phyloP scores from a whole-genome alignment of 805 yeast species.

The Barnettozyma pratensis region DNA sequence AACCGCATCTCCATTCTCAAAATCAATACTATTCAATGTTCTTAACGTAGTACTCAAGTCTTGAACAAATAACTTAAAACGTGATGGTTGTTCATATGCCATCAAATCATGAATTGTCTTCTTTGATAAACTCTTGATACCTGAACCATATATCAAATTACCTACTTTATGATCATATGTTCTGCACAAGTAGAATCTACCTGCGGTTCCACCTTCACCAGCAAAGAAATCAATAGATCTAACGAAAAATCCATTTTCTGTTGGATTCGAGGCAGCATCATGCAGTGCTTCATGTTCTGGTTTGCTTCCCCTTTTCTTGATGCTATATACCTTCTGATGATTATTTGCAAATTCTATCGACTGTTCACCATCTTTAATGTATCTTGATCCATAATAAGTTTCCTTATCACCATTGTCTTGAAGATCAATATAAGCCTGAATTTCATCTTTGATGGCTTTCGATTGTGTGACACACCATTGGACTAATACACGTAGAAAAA shows the following conservation, averaged over 20 bases:
- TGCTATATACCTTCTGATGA: slow-evolving; percentile 5
- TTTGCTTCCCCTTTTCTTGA: slow-evolving; percentile 3
- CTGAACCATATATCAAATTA: slow-evolving; percentile 11
- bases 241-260: slow-evolving; percentile 16
- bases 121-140: slow-evolving; percentile 7
- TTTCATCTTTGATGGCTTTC: slow-evolving; percentile 13
- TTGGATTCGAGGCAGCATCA: slow-evolving; percentile 19
- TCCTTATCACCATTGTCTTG: slow-evolving; percentile 18
- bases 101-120: slow-evolving; percentile 10
- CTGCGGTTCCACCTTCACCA: slow-evolving; percentile 24
- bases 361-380: slow-evolving; percentile 19
- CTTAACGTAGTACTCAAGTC: slow-evolving; percentile 19
- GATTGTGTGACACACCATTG: slow-evolving; percentile 21
- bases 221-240: slow-evolving; percentile 24
- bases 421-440: not conserved
- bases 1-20: not conserved
- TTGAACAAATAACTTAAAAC: slow-evolving; percentile 24
- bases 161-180: slow-evolving; percentile 17
- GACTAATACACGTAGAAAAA: slow-evolving; percentile 18
- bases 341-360: slow-evolving; percentile 17
- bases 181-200: slow-evolving; percentile 22
- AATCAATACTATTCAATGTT: not conserved
- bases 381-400: slow-evolving; percentile 22
- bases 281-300: slow-evolving; percentile 6
- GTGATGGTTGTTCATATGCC: slow-evolving; percentile 16